Percentiles rank a stretch among this genome's conserved stretches.
These are phyloP conservation scores for Iris pallida DNA, from an alignment of 116 monocot genomes.

Conservation along the genomic window DNA sequence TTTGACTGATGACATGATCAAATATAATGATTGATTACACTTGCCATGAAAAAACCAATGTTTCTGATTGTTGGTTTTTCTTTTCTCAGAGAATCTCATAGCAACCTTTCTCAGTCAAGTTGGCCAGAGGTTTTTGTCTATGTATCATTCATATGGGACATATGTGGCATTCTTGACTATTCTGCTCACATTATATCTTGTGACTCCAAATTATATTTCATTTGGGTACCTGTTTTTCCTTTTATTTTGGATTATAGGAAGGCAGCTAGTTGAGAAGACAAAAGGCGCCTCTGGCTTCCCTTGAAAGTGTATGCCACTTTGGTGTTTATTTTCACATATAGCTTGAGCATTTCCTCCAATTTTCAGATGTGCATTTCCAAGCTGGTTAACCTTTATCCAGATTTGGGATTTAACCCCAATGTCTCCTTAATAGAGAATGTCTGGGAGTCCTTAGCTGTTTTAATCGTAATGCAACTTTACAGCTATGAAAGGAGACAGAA, in stretches of 20 bases:
- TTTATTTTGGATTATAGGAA: conserved; percentile 91
- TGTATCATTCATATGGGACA: conserved; percentile 84
- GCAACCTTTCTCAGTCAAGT: conserved; percentile 75
- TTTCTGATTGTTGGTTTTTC: conserved; percentile 11
- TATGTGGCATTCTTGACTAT: conserved; percentile 91
- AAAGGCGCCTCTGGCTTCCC: conserved; percentile 81
- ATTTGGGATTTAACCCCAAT: conserved; percentile 77
- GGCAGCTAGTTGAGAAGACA: conserved; percentile 86
- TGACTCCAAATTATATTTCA: conserved; percentile 89
- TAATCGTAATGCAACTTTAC: conserved; percentile 95
- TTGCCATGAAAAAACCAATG: background rate
- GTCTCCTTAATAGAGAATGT: conserved; percentile 72
- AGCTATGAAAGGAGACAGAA: conserved; percentile 87
- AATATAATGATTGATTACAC: background rate
- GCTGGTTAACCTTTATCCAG: conserved; percentile 58
- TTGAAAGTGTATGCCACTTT: conserved; percentile 77
- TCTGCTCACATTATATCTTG: conserved; percentile 76
- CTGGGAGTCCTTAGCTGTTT: conserved; percentile 81
- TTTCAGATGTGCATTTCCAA: conserved; percentile 58
- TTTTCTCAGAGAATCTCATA: conserved; percentile 60
- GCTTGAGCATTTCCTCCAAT: conserved; percentile 62
- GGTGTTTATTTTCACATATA: conserved; percentile 74
- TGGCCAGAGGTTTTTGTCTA: conserved; percentile 67
- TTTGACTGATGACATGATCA: background rate
- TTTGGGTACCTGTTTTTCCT: conserved; percentile 96